Evolutionary conservation across 164 flowering plant species (phyloP), one percentile per base, ranked within the genome.

Genomic region (Aristolochia californica): DNA sequence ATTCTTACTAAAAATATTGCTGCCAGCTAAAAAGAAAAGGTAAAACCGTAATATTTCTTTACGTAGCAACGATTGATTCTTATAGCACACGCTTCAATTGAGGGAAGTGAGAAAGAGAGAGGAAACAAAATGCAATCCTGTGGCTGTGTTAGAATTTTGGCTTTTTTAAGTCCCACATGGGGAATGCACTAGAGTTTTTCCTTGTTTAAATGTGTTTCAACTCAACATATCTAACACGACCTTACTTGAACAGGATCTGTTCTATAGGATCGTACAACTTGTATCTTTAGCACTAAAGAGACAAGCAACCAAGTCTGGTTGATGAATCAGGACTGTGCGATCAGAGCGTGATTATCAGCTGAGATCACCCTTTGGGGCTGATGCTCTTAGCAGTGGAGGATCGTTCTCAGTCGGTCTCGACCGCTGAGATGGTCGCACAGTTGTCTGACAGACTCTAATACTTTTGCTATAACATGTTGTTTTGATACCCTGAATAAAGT

Each of bases 221-320:
- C 16, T 11, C 45, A 43, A 43, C 45, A 13, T 13, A 43, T 13
- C 48, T 45, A 17, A 5, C 55, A 51, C 55, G 15, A 21, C 55
- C 27, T 47, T 47, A 47, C 50, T 47, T 47, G 50, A 47, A 47
- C 50, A 47, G 50, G 50, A 47, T 47, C 50, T 47, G 50, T 47
- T 47, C 50, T 47, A 47, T 47, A 47, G 50, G 50, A 47, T 47
- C 50, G 50, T 47, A 47, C 22, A 11, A 47, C 50, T 47, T 17
- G 18, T 8, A 5, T n/a, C 50, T 13, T 47, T 17, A 47, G 50
- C 22, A 47, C 50, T 47, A 47, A 47, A n/a, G 50, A 47, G 50
- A 47, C 50, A 47, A 20, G 50, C 50, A 47, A 16, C 50, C 4
- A 47, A 47, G 50, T 47, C 50, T 47, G 50, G 50, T 47, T 20